Conservation (phyloP, 1,284 basidiomycete species). For the Trichosporon sp. region DNA sequence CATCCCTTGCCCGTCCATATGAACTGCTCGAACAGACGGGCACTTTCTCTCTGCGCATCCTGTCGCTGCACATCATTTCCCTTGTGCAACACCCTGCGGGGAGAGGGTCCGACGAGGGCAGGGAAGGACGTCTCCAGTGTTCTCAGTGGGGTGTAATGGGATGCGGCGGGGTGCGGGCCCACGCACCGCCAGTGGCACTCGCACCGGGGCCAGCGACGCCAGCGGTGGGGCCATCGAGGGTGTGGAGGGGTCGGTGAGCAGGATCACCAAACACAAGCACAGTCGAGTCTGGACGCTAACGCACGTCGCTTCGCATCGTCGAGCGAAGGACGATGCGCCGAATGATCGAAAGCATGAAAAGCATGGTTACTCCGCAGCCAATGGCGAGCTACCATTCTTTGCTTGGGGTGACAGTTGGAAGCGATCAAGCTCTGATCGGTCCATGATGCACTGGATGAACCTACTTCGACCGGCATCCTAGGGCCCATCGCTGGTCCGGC, state of each 20-base stretch:
- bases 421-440: background rate
- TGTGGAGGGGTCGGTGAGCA: background rate
- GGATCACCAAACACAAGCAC: background rate
- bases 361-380: conserved; percentile 6
- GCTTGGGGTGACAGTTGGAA: background rate
- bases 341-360: background rate
- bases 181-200: background rate
- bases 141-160: background rate
- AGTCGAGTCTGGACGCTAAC: background rate
- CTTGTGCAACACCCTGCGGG: background rate
- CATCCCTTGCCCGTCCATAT: too few relatives aligned
- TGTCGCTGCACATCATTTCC: background rate
- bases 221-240: conserved; percentile 1
- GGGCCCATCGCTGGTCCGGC: background rate
- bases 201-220: background rate
- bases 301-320: background rate
- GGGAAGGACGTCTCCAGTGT: too few relatives aligned
- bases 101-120: background rate
- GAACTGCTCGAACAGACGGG: too few relatives aligned
- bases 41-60: too few relatives aligned
- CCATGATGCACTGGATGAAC: background rate
- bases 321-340: background rate
- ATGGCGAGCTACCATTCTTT: background rate
- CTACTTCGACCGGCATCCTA: background rate
- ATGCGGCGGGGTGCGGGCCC: background rate